Percentiles rank a stretch among this genome's conserved stretches.
phyloP scores from a whole-genome alignment of 441 rosid species.

The Gossypium aridum region DNA sequence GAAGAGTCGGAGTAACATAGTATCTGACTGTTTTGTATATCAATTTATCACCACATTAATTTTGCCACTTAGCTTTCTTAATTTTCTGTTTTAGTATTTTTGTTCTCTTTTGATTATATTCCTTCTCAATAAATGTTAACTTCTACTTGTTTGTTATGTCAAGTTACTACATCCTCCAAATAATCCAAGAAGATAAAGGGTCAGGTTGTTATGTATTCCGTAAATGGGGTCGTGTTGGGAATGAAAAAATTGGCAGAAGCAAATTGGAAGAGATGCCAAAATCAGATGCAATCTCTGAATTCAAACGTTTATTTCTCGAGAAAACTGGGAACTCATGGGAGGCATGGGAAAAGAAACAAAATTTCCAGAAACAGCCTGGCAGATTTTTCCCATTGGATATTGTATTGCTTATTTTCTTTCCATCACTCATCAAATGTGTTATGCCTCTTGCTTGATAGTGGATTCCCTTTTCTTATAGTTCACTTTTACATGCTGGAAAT shows the following conservation, averaged over 20 bases:
- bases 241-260: slow-evolving; percentile 71
- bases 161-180: slow-evolving; percentile 91
- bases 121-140: slow-evolving; percentile 9
- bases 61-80: slow-evolving; percentile 4
- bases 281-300: slow-evolving; percentile 72
- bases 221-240: slow-evolving; percentile 97
- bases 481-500: slow-evolving; percentile 7
- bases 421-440: slow-evolving; percentile 2
- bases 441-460: slow-evolving; percentile 2
- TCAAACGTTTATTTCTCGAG: slow-evolving; percentile 74
- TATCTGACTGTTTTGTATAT: not conserved
- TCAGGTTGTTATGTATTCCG: slow-evolving; percentile 73
- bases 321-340: slow-evolving; percentile 96
- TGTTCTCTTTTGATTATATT: slow-evolving; percentile 4
- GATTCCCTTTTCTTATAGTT: not conserved
- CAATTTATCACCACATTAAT: not conserved
- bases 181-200: slow-evolving; percentile 85
- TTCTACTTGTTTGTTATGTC: slow-evolving; percentile 18
- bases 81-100: not conserved
- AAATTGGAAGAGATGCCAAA: slow-evolving; percentile 73
- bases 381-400: slow-evolving; percentile 87
- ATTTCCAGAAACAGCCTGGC: slow-evolving; percentile 83
- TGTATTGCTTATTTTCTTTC: slow-evolving; percentile 32
- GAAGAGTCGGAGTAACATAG: not conserved
- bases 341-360: slow-evolving; percentile 75